Conservation (phyloP, 805 yeast genomes). For the Lipomyces spencermartinsiae region DNA sequence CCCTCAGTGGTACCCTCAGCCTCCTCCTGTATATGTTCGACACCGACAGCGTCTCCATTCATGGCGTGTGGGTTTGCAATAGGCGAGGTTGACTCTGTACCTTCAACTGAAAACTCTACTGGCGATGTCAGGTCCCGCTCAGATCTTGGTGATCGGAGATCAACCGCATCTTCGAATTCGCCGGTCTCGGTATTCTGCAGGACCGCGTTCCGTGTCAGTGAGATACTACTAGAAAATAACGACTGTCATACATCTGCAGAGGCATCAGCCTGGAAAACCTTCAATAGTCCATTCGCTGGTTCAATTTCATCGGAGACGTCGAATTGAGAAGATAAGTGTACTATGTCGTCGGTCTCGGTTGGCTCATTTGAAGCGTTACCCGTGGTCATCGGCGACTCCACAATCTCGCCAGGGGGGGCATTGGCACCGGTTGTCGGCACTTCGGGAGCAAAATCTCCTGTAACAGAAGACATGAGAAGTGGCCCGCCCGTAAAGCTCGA, state of each 20-base stretch:
- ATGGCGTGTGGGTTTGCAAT: neutral
- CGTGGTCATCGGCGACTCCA: neutral
- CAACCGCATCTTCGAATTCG: slow-evolving; percentile 30
- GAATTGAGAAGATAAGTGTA: slow-evolving; percentile 1
- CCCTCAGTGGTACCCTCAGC: neutral
- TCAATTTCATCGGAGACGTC: slow-evolving; percentile 12
- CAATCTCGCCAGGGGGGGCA: neutral
- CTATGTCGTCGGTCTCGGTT: neutral
- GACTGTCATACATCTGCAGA: slow-evolving; percentile 18
- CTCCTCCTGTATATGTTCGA: neutral
- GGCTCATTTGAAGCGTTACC: slow-evolving; percentile 1
- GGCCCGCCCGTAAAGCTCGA: neutral
- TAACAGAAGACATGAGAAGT: slow-evolving; percentile 11
- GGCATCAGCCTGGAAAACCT: neutral
- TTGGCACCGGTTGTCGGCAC: neutral
- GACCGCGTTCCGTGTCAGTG: neutral
- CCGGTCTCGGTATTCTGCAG: slow-evolving; percentile 20
- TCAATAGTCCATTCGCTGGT: slow-evolving; percentile 16
- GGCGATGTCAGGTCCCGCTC: slow-evolving; percentile 27
- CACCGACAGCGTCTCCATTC: neutral
- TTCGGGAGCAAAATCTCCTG: slow-evolving; percentile 11
- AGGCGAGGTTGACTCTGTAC: neutral
- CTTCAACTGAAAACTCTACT: neutral
- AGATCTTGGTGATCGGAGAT: slow-evolving; percentile 14
- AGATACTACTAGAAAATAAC: neutral